Conservation (phyloP, 305 asterid genomes). For the Fraxinus floribunda region DNA sequence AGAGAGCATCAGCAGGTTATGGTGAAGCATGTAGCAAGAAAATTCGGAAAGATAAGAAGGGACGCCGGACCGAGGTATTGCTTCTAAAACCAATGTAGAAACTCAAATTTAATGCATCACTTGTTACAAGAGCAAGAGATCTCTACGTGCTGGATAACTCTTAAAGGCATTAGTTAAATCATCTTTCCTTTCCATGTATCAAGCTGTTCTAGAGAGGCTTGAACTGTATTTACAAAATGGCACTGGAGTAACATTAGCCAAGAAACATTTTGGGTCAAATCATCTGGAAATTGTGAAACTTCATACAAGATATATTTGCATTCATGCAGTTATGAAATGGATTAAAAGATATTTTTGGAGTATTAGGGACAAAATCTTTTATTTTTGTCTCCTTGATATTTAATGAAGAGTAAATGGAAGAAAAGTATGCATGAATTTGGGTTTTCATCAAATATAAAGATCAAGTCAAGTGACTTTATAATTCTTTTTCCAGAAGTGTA, state of each 20-base stretch:
- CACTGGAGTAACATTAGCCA: neutral
- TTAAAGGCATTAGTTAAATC: neutral
- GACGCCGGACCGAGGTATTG: constrained; percentile 73
- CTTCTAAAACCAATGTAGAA: constrained; percentile 6
- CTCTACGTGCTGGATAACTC: neutral
- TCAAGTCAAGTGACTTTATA: neutral
- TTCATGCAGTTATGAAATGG: neutral
- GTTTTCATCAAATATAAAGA: neutral
- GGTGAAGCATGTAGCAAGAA: constrained; percentile 53
- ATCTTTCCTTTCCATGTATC: neutral
- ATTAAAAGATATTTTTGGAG: neutral
- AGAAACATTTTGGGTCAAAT: neutral
- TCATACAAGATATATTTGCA: neutral
- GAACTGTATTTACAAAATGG: neutral
- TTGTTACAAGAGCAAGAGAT: neutral
- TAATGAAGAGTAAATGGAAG: neutral
- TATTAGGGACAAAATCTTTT: neutral
- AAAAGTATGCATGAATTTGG: neutral
- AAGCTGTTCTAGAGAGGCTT: neutral
- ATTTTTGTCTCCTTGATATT: neutral
- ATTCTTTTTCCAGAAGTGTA: neutral
- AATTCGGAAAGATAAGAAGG: constrained; percentile 54
- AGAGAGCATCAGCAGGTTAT: constrained; percentile 63
- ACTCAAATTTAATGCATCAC: neutral
- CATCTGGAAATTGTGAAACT: neutral